These are phyloP conservation scores for Eucalyptus pauciflora DNA, from an alignment of 345 rosid genomes.

Conservation along the genomic window DNA sequence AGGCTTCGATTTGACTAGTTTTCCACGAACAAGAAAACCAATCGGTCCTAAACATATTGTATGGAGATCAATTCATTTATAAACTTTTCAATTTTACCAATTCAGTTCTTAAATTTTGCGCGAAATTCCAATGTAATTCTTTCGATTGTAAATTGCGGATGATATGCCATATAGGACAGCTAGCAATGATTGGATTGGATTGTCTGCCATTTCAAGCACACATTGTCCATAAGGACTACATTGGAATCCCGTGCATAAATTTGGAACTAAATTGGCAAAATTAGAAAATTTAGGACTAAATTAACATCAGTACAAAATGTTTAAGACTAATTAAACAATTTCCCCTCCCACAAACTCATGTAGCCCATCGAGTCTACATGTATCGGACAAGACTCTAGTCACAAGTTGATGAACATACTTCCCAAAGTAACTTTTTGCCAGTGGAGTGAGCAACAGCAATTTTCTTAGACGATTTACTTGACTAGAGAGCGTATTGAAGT, in stretches of 20 bases:
- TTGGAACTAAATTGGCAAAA: neutral
- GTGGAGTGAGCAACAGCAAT: neutral
- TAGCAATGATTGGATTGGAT: neutral
- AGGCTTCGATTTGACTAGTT: neutral
- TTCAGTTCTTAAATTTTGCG: neutral
- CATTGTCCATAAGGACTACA: neutral
- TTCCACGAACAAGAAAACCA: neutral
- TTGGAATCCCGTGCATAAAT: neutral
- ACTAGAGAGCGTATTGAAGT: neutral
- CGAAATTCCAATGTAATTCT: neutral
- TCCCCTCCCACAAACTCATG: neutral
- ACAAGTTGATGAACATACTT: neutral
- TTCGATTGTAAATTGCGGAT: neutral
- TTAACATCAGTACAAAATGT: rapidly evolving
- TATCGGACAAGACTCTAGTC: neutral
- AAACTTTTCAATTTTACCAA: neutral
- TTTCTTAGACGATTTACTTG: neutral
- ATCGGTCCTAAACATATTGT: neutral
- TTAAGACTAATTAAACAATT: neutral
- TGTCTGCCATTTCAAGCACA: neutral
- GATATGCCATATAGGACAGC: neutral
- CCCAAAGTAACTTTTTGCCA: neutral
- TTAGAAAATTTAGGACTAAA: neutral
- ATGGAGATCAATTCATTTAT: neutral
- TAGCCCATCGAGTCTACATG: neutral